Base-by-base conservation (phyloP, 306 rosid species). In the Aeschynomene evenia region DNA sequence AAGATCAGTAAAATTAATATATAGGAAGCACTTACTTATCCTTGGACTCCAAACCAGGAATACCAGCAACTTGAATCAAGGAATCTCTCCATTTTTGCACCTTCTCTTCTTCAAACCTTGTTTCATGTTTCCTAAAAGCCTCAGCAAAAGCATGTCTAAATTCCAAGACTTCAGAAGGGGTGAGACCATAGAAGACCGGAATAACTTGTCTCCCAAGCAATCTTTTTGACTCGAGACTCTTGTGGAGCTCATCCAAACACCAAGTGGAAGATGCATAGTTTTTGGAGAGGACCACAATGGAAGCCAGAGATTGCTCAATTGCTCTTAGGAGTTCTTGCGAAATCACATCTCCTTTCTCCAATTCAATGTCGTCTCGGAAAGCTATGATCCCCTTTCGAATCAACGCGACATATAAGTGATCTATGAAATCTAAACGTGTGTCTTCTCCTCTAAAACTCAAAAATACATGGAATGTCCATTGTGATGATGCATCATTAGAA, bases 1-100 rank as follows among this genome's bases (percentile, higher is more conserved):
- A n/a, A n/a, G n/a, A n/a, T n/a, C n/a, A n/a, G n/a, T n/a, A n/a
- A n/a, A 28, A 28, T 28, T 28, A 28, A 5, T 43, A 43, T 40
- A 15, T 5, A 23, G 5, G 14, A 22, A 1, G 12, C 1, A 59
- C 56, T 54, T 24, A 79, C 83, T 66, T 8, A 7, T 9, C 9
- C 18, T 52, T 51, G 34, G 71, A 20, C 45, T 29, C 42, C 78
- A 74, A 49, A 4, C 77, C 82, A 14, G 75, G 54, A 2, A 72
- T 45, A n/a, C 53, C 40, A 3, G 72, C 68, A 16, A 73, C 54
- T 20, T 56, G 15, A 1, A 5, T 45, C 36, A 75, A 43, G 5
- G 81, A 79, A 6, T 58, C 28, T 50, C 45, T 82, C 83, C 83
- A 76, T 7, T 3, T 20, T 13, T 40, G 57, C 23, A 79, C 74